Base-by-base conservation (phyloP, 1,284 basidiomycete genomes). In the Fistulina hepatica region DNA sequence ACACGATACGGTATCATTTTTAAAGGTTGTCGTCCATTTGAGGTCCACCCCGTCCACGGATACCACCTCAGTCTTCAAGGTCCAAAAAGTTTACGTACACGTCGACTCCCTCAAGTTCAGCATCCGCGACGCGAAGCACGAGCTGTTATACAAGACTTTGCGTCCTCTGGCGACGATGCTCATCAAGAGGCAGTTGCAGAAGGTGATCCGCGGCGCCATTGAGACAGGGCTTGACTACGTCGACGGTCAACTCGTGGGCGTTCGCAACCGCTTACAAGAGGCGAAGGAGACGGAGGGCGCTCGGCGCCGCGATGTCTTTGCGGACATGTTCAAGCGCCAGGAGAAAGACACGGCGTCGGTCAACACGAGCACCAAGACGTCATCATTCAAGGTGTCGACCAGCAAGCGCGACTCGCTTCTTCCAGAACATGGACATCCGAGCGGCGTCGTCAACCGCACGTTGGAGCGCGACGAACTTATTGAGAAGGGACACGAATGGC, bases 41-140 rank as follows among this genome's bases (percentile, higher is more conserved):
- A 71, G 72, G 15, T 79, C 78, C n/a, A 64, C 77, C 3, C 68
- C 36, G 26, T 35, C 73, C 32, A 74, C 77, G 45, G 81, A 83
- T 51, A 64, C 58, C 16, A 69, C 67, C 8, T 77, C 78, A 36
- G 76, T 89, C 10, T 92, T 92, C 72, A 72, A 73, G 46, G 83
- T 93, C 44, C 72, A 82, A 53, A 63, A 74, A 42, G 81, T 91
- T 15, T 61, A 76, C 41, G 82, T 89, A 54, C 88, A 88, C 56
- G 75, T 92, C 33, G 81, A 81, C 51, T 73, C 80, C 35, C 73
- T 97, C 50, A 89, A 85, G 62, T 95, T 94, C 63, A 76, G 78
- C 25, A 90, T 98, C 54, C 77, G 90, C 12, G 91, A 94, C 52
- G 76, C 76, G 51, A 95, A 94, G 65, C 92, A 95, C 63, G 86